Conservation (phyloP, 768 basidiomycete species). For the Tricholoma sp. region DNA sequence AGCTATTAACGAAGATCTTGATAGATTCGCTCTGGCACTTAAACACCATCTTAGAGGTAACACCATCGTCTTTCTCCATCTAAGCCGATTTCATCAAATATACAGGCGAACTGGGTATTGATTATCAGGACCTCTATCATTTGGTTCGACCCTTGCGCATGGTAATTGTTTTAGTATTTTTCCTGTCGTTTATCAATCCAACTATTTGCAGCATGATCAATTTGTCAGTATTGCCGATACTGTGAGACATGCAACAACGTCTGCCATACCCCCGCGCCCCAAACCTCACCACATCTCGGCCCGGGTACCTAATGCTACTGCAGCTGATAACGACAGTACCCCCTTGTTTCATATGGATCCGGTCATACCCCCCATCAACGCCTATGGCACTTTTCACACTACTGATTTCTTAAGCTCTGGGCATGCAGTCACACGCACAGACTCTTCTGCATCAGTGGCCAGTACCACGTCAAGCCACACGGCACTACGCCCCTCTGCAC, state of each 20-base stretch:
- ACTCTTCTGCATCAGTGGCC: conserved; percentile 15
- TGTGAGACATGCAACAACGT: conserved; percentile 9
- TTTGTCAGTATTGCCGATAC: conserved; percentile 11
- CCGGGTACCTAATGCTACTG: conserved; percentile 9
- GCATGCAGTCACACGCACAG: conserved; percentile 10
- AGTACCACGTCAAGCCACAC: conserved; percentile 22
- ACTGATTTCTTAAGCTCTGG: conserved; percentile 6
- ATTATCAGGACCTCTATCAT: conserved; percentile 58
- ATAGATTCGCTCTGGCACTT: conserved; percentile 48
- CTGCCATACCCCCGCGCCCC: conserved; percentile 20
- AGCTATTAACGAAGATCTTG: not conserved
- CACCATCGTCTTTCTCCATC: not conserved
- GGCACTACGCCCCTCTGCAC: conserved; percentile 36
- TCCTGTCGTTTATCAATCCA: not conserved
- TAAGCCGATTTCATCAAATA: not conserved
- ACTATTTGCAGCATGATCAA: conserved; percentile 27
- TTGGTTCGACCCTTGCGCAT: conserved; percentile 53
- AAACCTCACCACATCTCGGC: conserved; percentile 26
- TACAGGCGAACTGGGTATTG: conserved; percentile 52
- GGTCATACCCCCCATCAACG: conserved; percentile 40
- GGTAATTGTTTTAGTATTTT: conserved; percentile 17
- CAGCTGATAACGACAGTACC: conserved; percentile 4
- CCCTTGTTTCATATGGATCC: conserved; percentile 23
- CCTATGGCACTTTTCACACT: conserved; percentile 46
- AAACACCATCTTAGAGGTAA: conserved; percentile 60